These are phyloP conservation scores for Hanseniaspora guilliermondii DNA, from an alignment of 805 yeast genomes.

Conservation along the genomic window DNA sequence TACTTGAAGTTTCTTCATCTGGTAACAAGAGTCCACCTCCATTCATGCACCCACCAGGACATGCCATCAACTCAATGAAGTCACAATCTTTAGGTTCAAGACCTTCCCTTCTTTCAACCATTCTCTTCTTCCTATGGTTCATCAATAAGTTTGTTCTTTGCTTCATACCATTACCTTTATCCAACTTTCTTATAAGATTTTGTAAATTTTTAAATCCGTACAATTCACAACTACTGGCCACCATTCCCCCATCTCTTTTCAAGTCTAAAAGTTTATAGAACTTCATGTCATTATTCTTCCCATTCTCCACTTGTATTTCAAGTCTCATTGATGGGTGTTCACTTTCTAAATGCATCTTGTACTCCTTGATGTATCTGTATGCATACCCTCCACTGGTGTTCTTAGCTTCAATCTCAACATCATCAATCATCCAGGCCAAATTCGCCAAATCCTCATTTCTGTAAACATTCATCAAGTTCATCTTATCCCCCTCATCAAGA, in stretches of 20 bases:
- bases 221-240: constrained; percentile 53
- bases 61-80: constrained; percentile 92
- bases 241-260: constrained; percentile 22
- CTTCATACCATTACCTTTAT: constrained; percentile 20
- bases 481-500: neutral
- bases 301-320: constrained; percentile 34
- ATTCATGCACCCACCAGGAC: constrained; percentile 94
- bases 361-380: constrained; percentile 43
- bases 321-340: constrained; percentile 15
- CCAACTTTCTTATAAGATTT: constrained; percentile 70
- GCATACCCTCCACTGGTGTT: constrained; percentile 87
- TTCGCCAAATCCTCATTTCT: constrained; percentile 15
- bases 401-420: constrained; percentile 71
- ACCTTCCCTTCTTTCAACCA: constrained; percentile 11
- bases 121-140: neutral
- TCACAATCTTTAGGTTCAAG: constrained; percentile 59
- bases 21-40: constrained; percentile 79
- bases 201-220: constrained; percentile 94
- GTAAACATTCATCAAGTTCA: neutral
- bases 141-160: constrained; percentile 19
- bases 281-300: constrained; percentile 64
- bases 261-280: constrained; percentile 46
- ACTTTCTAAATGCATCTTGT: constrained; percentile 18
- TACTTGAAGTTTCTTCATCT: constrained; percentile 22
- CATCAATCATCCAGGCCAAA: constrained; percentile 28